Conservation (phyloP, 805 yeast genomes). For the Myxozyma nipponensis region DNA sequence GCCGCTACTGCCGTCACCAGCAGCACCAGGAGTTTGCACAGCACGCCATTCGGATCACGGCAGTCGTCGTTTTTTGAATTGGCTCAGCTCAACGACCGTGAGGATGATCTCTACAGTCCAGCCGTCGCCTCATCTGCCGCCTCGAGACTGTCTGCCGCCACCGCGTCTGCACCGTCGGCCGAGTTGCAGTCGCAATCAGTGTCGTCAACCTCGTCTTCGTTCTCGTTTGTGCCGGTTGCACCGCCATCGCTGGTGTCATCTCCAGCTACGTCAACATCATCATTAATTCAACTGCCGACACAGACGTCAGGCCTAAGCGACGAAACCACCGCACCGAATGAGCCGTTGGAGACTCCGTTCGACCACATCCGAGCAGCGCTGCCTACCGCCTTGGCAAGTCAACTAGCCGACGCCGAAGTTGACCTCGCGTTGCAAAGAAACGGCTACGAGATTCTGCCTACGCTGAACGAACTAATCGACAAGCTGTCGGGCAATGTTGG, state of each 20-base stretch:
- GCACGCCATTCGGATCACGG: neutral
- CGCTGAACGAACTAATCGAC: slow-evolving; percentile 18
- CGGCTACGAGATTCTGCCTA: slow-evolving; percentile 16
- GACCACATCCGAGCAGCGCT: slow-evolving; percentile 23
- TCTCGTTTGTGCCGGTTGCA: neutral
- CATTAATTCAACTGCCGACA: slow-evolving; percentile 8
- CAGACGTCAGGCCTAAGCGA: too few species aligned
- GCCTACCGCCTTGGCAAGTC: slow-evolving; percentile 4
- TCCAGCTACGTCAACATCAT: slow-evolving; percentile 16
- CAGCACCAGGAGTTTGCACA: neutral
- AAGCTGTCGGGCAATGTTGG: slow-evolving; percentile 2
- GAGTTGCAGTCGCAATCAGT: neutral
- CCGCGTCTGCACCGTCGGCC: neutral
- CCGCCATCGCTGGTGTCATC: slow-evolving; percentile 13
- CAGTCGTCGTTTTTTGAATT: neutral
- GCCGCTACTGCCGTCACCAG: neutral
- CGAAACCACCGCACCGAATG: neutral
- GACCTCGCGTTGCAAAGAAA: slow-evolving; percentile 11
- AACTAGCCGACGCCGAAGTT: slow-evolving; percentile 10
- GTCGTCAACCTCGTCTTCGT: slow-evolving; percentile 4
- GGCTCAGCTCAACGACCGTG: neutral
- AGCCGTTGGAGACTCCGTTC: slow-evolving; percentile 13
- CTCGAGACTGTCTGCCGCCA: neutral
- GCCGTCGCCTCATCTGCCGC: neutral
- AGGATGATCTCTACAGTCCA: neutral